phyloP scores from a whole-genome alignment of 176 grass and related monocot genomes.

The Musa troglodytarum region DNA sequence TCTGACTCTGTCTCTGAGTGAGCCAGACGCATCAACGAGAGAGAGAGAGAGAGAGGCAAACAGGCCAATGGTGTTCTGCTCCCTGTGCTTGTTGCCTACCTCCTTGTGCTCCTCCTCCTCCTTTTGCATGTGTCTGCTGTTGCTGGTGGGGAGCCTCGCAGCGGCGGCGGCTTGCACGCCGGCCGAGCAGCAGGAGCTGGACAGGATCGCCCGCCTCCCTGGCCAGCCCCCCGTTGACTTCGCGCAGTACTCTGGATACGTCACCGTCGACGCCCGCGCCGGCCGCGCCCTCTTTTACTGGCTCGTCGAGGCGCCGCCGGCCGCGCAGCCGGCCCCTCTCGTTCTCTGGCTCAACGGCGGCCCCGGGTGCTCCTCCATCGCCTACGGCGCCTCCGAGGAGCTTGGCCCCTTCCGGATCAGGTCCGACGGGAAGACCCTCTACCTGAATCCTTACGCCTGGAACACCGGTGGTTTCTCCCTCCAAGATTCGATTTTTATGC shows the following conservation, averaged over 20 bases:
- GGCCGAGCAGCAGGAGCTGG: slow-evolving; percentile 10
- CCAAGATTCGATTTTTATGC: slow-evolving; percentile 13
- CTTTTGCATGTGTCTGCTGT: neutral
- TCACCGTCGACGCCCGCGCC: slow-evolving; percentile 47
- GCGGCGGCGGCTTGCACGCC: neutral
- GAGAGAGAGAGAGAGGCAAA: no score
- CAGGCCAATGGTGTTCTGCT: no score
- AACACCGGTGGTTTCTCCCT: slow-evolving; percentile 46
- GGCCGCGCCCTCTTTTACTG: slow-evolving; percentile 16
- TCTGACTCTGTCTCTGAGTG: no score
- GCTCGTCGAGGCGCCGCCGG: slow-evolving; percentile 16
- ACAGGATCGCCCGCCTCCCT: slow-evolving; percentile 55
- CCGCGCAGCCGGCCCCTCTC: slow-evolving; percentile 35
- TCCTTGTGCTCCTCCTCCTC: neutral
- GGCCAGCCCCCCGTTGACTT: slow-evolving; percentile 82
- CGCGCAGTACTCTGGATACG: slow-evolving; percentile 81
- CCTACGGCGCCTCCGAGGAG: slow-evolving; percentile 82
- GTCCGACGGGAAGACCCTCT: slow-evolving; percentile 52
- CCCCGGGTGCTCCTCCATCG: slow-evolving; percentile 80
- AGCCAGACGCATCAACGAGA: no score
- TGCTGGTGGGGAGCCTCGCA: neutral
- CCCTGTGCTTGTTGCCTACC: neutral
- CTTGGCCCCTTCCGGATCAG: slow-evolving; percentile 75
- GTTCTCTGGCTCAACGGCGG: slow-evolving; percentile 96
- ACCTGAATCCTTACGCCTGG: slow-evolving; percentile 56